phyloP scores from a whole-genome alignment of 345 rosid species.

The Barbarea vulgaris region DNA sequence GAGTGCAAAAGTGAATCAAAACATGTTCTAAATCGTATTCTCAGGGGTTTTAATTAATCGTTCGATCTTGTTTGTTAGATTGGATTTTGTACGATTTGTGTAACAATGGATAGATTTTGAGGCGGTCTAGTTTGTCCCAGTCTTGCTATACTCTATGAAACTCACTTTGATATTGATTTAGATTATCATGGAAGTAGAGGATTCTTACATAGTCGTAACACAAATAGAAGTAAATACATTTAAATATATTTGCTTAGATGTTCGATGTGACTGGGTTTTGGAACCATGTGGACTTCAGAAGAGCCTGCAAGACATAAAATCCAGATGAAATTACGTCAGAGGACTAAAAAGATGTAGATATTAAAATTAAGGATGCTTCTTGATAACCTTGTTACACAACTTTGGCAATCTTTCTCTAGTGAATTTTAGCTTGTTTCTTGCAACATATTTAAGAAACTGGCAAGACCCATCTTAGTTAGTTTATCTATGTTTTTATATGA shows the following conservation, averaged over 20 bases:
- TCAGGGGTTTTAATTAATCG: not conserved
- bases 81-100: slow-evolving; percentile 1
- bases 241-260: slow-evolving; percentile 18
- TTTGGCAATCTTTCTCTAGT: not conserved
- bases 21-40: not conserved
- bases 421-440: not conserved
- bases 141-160: not conserved
- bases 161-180: slow-evolving; percentile 28
- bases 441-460: not conserved
- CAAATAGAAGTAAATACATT: slow-evolving; percentile 28
- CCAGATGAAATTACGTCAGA: not conserved
- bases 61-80: not conserved
- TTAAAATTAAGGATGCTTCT: not conserved
- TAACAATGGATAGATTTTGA: not conserved
- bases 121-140: slow-evolving; percentile 1
- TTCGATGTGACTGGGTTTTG: slow-evolving; percentile 22
- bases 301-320: slow-evolving; percentile 32
- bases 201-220: slow-evolving; percentile 32
- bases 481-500: not conserved
- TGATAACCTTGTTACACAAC: not conserved
- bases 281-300: slow-evolving; percentile 24
- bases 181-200: not conserved
- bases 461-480: not conserved
- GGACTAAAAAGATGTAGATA: too few relatives aligned
- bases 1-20: slow-evolving; percentile 19